phyloP scores from a whole-genome alignment of 345 rosid species.

The Citrus hindsii region DNA sequence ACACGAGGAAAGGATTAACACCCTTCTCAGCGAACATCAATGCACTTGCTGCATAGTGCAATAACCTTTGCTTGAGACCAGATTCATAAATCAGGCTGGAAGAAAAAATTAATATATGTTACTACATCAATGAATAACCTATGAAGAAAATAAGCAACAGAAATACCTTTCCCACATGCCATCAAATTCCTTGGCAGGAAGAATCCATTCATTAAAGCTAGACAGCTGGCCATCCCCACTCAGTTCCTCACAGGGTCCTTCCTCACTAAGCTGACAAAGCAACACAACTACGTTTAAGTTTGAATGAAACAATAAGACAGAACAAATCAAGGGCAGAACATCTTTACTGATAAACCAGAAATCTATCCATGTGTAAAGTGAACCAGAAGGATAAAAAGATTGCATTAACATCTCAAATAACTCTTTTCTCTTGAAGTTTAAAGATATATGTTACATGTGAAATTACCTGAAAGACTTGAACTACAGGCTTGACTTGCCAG shows the following conservation, averaged over 20 bases:
- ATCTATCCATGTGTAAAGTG: background rate
- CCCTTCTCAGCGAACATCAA: conserved; percentile 88
- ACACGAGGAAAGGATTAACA: conserved; percentile 79
- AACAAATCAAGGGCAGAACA: background rate
- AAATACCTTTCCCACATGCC: conserved; percentile 99
- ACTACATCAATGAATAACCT: conserved; percentile 3
- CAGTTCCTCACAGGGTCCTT: conserved; percentile 92
- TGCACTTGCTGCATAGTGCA: conserved; percentile 90
- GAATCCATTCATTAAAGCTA: conserved; percentile 94
- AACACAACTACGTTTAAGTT: background rate
- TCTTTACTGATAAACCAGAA: background rate
- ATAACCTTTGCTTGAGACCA: conserved; percentile 85
- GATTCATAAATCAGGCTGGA: conserved; percentile 91
- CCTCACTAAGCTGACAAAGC: conserved; percentile 75
- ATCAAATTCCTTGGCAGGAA: conserved; percentile 95
- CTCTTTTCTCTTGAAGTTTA: background rate
- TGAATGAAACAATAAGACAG: background rate
- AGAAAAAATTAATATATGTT: conserved; percentile 11
- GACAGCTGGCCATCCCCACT: conserved; percentile 76
- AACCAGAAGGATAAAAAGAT: background rate
- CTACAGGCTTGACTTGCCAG: conserved; percentile 95
- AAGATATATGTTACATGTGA: background rate
- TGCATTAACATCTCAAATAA: background rate
- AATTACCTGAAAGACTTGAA: conserved; percentile 91
- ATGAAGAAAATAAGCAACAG: background rate